phyloP scores from a whole-genome alignment of 441 rosid species.

The Adansonia madagascariensis region DNA sequence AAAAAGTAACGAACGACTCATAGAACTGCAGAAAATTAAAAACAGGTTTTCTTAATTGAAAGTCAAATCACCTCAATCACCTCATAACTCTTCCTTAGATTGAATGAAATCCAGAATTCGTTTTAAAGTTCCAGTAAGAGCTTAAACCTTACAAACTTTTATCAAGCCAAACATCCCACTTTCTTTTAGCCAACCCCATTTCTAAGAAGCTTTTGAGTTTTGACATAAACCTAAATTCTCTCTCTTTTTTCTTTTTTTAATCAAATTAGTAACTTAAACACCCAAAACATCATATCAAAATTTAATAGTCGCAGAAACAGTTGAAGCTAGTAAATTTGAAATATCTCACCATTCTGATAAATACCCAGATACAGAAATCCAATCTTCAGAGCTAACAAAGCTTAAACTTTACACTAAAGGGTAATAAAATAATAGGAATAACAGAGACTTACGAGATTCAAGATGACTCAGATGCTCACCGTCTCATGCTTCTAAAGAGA shows the following conservation, averaged over 20 bases:
- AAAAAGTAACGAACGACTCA: background rate
- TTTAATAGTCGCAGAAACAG: background rate
- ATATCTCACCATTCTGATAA: constrained; percentile 17
- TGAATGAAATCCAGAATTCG: background rate
- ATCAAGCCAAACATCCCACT: constrained; percentile 22
- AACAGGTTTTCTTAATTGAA: background rate
- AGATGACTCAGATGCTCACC: constrained; percentile 31
- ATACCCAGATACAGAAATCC: constrained; percentile 25
- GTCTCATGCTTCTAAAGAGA: constrained; percentile 15
- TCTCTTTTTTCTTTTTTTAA: background rate
- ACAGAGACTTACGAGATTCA: constrained; percentile 38
- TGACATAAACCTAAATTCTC: background rate
- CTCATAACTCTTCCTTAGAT: background rate
- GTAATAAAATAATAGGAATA: background rate
- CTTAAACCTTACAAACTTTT: background rate
- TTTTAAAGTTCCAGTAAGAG: constrained; percentile 1
- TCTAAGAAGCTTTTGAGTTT: constrained; percentile 1
- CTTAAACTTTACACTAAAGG: constrained; percentile 1
- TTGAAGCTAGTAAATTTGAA: constrained; percentile 20
- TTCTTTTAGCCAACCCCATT: constrained; percentile 12
- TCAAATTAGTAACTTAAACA: constrained; percentile 25
- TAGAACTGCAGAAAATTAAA: constrained; percentile 17
- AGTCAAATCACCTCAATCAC: background rate
- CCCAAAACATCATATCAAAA: constrained; percentile 26
- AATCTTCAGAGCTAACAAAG: constrained; percentile 7